These are phyloP conservation scores for Dictyostelium citrinum DNA, from an alignment of 78 protist genomes.

Conservation along the genomic window DNA sequence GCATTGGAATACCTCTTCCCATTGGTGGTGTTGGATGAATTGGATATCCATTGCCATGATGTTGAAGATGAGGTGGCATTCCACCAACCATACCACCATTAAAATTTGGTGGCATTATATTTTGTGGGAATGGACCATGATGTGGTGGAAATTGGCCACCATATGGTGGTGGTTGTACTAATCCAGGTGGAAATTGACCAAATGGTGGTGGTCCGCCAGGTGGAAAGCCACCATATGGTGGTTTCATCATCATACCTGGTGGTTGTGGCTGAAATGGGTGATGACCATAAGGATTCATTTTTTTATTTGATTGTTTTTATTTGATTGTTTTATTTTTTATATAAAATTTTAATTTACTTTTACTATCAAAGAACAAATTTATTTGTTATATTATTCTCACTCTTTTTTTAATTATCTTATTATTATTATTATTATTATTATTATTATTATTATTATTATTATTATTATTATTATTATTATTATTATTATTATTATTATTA, in stretches of 20 bases:
- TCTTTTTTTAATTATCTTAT: too few relatives aligned
- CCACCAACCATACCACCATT: background rate
- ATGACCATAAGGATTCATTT: constrained; percentile 13
- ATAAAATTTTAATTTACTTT: background rate
- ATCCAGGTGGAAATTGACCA: background rate
- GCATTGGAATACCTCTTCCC: background rate
- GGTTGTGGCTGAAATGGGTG: background rate
- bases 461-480: background rate
- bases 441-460: background rate
- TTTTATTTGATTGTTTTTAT: background rate
- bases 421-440: background rate
- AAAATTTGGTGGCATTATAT: background rate
- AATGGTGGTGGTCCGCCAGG: background rate
- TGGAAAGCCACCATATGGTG: background rate
- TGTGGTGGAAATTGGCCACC: background rate
- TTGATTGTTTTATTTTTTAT: background rate
- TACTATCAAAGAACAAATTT: too few relatives aligned
- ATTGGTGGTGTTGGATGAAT: background rate
- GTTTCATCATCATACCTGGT: constrained; percentile 17
- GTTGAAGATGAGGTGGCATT: background rate
- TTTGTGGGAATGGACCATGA: background rate
- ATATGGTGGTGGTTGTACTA: background rate
- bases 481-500: background rate
- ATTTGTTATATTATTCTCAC: too few relatives aligned
- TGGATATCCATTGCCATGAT: background rate